A percentile compares a stretch with the other conserved stretches of the same genome.
These are phyloP conservation scores for Candida loeiensis DNA, from an alignment of 805 yeast genomes.

Conservation along the genomic window DNA sequence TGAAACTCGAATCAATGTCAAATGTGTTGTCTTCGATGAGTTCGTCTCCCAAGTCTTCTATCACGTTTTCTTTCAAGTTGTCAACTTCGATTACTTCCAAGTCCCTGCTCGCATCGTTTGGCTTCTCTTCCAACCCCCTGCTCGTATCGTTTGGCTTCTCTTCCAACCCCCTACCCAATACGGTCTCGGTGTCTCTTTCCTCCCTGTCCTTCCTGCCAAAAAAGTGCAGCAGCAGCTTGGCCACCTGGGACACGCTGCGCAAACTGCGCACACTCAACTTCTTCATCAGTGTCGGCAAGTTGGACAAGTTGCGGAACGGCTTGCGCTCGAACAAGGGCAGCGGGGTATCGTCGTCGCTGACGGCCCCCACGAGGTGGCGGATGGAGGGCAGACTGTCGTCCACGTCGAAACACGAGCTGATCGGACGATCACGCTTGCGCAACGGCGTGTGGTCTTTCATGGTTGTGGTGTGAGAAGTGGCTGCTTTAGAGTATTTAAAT, in stretches of 20 bases:
- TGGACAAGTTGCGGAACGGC: conserved; percentile 28
- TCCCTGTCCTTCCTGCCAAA: conserved; percentile 1
- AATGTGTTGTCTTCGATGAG: background rate
- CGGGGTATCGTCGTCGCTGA: conserved; percentile 3
- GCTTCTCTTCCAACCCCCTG: background rate
- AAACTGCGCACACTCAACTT: conserved; percentile 19
- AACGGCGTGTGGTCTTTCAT: conserved; percentile 4
- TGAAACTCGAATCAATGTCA: background rate
- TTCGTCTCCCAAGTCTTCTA: background rate
- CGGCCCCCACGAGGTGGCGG: conserved; percentile 5
- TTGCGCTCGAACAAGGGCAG: conserved; percentile 22
- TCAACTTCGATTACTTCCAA: too few relatives aligned
- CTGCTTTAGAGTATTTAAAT: background rate
- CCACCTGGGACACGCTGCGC: conserved; percentile 18
- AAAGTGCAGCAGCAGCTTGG: conserved; percentile 17
- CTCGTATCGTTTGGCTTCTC: background rate
- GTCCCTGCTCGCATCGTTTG: background rate
- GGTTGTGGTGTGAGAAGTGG: background rate
- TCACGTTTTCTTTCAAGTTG: background rate
- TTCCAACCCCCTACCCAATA: background rate
- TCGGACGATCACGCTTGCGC: conserved; percentile 24
- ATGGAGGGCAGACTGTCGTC: conserved; percentile 10
- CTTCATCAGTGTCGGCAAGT: conserved; percentile 19
- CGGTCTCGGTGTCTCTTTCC: background rate
- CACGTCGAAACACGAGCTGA: conserved; percentile 33